These are phyloP conservation scores for Rhizomucor pusillus DNA, from an alignment of 371 early-diverging fungal genomes.

Conservation along the genomic window DNA sequence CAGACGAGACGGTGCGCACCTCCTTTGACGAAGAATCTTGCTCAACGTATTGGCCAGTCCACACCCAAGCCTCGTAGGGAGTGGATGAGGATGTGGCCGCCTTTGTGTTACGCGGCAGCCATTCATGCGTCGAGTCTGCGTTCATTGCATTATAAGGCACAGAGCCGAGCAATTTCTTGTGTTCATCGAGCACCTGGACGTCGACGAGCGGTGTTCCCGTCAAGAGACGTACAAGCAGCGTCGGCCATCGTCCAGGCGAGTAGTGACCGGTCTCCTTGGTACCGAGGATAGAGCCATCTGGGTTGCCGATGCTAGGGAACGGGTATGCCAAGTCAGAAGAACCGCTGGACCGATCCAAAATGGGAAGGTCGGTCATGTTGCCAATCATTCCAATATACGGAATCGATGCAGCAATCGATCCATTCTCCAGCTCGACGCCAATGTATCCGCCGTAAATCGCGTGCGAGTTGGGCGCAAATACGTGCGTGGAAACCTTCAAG, in stretches of 20 bases:
- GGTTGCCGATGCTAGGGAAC: constrained; percentile 12
- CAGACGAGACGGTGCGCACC: background rate
- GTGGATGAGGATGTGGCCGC: background rate
- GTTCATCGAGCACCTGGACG: constrained; percentile 4
- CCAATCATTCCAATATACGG: constrained; percentile 62
- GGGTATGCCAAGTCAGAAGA: constrained; percentile 2
- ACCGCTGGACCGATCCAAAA: constrained; percentile 19
- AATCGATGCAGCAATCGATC: constrained; percentile 16
- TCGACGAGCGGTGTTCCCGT: constrained; percentile 11
- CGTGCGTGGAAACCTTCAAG: background rate
- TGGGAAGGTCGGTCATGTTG: constrained; percentile 39
- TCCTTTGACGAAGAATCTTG: background rate
- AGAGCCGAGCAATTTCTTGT: constrained; percentile 5
- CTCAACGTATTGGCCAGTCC: constrained; percentile 6
- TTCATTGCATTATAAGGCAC: constrained; percentile 6
- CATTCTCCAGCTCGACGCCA: constrained; percentile 7
- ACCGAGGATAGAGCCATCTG: constrained; percentile 1
- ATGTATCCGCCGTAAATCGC: constrained; percentile 46
- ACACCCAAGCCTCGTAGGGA: constrained; percentile 1
- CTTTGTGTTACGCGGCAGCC: constrained; percentile 11
- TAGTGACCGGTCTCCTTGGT: background rate
- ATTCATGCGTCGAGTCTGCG: constrained; percentile 1
- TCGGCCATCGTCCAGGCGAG: background rate
- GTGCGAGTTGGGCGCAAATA: constrained; percentile 7
- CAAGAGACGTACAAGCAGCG: constrained; percentile 5